These are phyloP conservation scores for Penicillium thymicola DNA, from an alignment of 2,329 filamentous ascomycete species.

Conservation along the genomic window DNA sequence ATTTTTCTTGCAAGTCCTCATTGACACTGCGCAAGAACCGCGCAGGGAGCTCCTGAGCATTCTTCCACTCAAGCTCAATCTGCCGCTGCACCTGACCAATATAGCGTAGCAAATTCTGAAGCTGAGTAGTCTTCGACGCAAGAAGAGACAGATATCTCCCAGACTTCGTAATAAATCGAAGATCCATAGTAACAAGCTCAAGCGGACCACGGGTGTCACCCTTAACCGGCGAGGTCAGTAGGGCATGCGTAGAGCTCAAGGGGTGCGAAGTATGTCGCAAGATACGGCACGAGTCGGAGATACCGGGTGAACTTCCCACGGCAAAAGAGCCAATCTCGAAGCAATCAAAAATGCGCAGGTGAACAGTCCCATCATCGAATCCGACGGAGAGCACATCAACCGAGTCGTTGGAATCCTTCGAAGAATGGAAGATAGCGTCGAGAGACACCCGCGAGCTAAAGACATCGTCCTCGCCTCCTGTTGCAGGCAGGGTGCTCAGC, in stretches of 20 bases:
- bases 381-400: slow-evolving; percentile 77
- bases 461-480: slow-evolving; percentile 59
- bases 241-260: slow-evolving; percentile 69
- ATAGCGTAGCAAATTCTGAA: slow-evolving; percentile 85
- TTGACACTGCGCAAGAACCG: slow-evolving; percentile 76
- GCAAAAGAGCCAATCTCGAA: slow-evolving; percentile 67
- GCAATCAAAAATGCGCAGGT: slow-evolving; percentile 81
- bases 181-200: slow-evolving; percentile 71
- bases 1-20: slow-evolving; percentile 67
- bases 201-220: slow-evolving; percentile 42
- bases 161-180: slow-evolving; percentile 72
- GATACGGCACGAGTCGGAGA: slow-evolving; percentile 40
- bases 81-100: slow-evolving; percentile 75
- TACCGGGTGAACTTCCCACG: slow-evolving; percentile 39
- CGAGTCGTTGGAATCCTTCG: slow-evolving; percentile 65
- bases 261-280: slow-evolving; percentile 68
- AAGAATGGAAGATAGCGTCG: slow-evolving; percentile 65
- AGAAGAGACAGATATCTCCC: slow-evolving; percentile 79
- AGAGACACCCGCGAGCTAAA: slow-evolving; percentile 69
- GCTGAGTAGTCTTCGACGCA: slow-evolving; percentile 78
- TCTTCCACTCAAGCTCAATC: slow-evolving; percentile 78
- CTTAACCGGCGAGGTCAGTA: slow-evolving; percentile 53
- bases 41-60: slow-evolving; percentile 71
- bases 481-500: slow-evolving; percentile 68
- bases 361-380: slow-evolving; percentile 66